phyloP scores from a whole-genome alignment of 2,329 filamentous ascomycete species.

The Lomentospora prolificans region DNA sequence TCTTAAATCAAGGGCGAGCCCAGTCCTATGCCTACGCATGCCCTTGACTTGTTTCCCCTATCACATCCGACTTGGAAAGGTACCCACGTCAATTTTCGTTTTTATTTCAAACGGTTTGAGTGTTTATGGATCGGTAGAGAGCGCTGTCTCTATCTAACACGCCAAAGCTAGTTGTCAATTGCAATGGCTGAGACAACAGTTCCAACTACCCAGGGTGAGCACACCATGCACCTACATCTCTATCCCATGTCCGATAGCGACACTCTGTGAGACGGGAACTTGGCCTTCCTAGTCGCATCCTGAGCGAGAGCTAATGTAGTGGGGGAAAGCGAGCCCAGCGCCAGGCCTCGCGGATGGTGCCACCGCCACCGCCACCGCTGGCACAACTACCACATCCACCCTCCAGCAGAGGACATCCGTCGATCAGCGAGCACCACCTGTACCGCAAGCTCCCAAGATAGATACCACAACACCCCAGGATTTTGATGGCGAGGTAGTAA shows the following conservation, averaged over 20 bases:
- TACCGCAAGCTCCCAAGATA: not conserved
- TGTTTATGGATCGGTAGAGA: no score
- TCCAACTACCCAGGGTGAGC: not conserved
- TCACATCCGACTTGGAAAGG: no score
- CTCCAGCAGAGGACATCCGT: not conserved
- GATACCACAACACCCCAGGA: not conserved
- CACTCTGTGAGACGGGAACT: not conserved
- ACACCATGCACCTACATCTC: not conserved
- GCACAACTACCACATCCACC: not conserved
- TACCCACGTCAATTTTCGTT: no score
- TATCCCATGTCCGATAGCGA: not conserved
- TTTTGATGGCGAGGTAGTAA: constrained; percentile 26
- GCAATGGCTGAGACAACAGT: not conserved
- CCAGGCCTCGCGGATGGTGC: not conserved
- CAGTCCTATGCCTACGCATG: no score
- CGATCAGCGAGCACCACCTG: not conserved
- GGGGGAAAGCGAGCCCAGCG: not conserved
- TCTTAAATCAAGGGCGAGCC: not conserved
- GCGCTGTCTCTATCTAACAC: no score
- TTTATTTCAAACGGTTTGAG: no score
- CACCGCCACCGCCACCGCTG: not conserved
- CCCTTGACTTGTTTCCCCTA: no score
- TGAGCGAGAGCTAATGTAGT: not conserved
- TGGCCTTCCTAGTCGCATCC: not conserved
- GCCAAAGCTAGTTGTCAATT: not conserved